phyloP scores from a whole-genome alignment of 1,284 basidiomycete species.

The Tilletia walkeri region DNA sequence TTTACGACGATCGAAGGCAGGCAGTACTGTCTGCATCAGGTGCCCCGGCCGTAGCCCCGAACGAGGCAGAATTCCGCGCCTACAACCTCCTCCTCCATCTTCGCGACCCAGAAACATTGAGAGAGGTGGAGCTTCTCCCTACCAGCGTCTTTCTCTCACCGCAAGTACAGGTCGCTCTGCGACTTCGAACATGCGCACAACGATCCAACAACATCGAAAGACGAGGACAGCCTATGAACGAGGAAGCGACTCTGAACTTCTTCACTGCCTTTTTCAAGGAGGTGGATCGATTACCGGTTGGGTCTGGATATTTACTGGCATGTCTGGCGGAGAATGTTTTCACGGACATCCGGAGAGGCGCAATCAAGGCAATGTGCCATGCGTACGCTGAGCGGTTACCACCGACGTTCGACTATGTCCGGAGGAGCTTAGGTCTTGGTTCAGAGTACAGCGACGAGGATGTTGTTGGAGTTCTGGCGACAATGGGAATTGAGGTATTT shows the following conservation, averaged over 20 bases:
- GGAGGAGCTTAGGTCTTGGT: conserved; percentile 4
- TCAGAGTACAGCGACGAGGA: conserved; percentile 24
- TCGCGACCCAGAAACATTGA: conserved; percentile 74
- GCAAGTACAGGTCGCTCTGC: conserved; percentile 75
- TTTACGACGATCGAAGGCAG: conserved; percentile 70
- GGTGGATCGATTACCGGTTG: conserved; percentile 48
- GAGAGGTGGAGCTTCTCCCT: conserved; percentile 72
- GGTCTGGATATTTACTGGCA: conserved; percentile 60
- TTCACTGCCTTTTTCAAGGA: conserved; percentile 64
- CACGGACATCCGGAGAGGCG: conserved; percentile 60
- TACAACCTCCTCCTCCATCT: conserved; percentile 91
- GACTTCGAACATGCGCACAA: conserved; percentile 77
- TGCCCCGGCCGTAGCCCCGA: conserved; percentile 65
- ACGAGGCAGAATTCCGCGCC: conserved; percentile 91
- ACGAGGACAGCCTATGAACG: conserved; percentile 58
- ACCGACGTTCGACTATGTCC: conserved; percentile 20
- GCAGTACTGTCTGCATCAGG: not conserved
- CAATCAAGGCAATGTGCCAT: conserved; percentile 59
- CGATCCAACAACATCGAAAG: conserved; percentile 64
- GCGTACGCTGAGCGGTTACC: conserved; percentile 58
- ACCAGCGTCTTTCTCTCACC: conserved; percentile 69
- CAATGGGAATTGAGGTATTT: conserved; percentile 59
- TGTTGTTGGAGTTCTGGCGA: conserved; percentile 53
- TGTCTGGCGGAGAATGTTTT: conserved; percentile 63
- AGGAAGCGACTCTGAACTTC: conserved; percentile 62